Percentiles rank a stretch among this genome's conserved stretches.
phyloP scores from a whole-genome alignment of 2,329 filamentous ascomycete genomes.

The Fusarium goolgardi region DNA sequence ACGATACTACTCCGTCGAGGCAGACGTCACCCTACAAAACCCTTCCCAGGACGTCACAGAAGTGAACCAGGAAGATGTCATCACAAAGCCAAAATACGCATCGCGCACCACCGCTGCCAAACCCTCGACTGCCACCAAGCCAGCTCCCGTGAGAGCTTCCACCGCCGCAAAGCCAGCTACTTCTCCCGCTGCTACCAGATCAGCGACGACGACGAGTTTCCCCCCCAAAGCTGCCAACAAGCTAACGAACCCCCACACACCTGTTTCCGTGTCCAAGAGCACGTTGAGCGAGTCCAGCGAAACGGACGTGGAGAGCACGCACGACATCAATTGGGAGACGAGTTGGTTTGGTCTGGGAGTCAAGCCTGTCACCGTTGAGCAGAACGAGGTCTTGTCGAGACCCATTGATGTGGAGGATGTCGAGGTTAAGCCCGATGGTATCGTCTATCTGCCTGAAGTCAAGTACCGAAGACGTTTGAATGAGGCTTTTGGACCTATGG shows the following conservation, averaged over 20 bases:
- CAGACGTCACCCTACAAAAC: constrained; percentile 30
- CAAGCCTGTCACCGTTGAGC: constrained; percentile 76
- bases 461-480: constrained; percentile 95
- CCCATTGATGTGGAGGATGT: constrained; percentile 79
- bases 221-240: constrained; percentile 16
- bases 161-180: not conserved
- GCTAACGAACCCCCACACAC: constrained; percentile 22
- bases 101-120: not conserved
- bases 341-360: constrained; percentile 84
- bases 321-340: constrained; percentile 77
- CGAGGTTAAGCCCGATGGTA: constrained; percentile 97
- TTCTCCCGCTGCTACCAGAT: not conserved
- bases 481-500: constrained; percentile 90
- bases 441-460: constrained; percentile 96
- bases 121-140: constrained; percentile 1
- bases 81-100: constrained; percentile 13
- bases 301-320: constrained; percentile 23
- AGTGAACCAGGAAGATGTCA: constrained; percentile 29
- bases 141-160: constrained; percentile 7
- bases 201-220: not conserved
- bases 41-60: constrained; percentile 26
- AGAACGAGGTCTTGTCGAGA: constrained; percentile 74
- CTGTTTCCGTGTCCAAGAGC: constrained; percentile 4
- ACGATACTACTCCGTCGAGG: constrained; percentile 43
- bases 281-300: constrained; percentile 27